phyloP scores from a whole-genome alignment of 495 filamentous ascomycete species.

The Cetradonia linearis region DNA sequence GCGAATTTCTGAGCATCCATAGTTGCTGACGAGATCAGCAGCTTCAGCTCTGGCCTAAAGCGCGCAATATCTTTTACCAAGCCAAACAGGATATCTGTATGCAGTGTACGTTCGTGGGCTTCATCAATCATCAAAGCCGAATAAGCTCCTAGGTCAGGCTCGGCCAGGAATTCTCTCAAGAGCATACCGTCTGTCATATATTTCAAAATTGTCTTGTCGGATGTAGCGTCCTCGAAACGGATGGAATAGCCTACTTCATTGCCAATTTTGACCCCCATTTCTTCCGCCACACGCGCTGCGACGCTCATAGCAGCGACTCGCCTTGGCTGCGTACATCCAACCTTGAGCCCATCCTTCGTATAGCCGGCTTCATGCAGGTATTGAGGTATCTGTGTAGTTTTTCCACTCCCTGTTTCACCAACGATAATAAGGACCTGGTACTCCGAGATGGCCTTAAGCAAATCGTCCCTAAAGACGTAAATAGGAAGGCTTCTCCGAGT shows the following conservation, averaged over 20 bases:
- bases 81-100: conserved; percentile 84
- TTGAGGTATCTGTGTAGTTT: conserved; percentile 83
- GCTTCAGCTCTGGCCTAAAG: conserved; percentile 75
- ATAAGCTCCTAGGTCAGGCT: conserved; percentile 78
- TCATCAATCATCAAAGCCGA: conserved; percentile 94
- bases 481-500: conserved; percentile 86
- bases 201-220: conserved; percentile 85
- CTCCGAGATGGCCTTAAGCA: conserved; percentile 69
- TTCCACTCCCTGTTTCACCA: conserved; percentile 83
- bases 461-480: conserved; percentile 63
- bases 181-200: conserved; percentile 99
- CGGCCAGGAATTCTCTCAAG: conserved; percentile 79
- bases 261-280: conserved; percentile 81
- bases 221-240: conserved; percentile 87
- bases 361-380: conserved; percentile 84
- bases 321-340: conserved; percentile 56
- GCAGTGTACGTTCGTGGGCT: conserved; percentile 86
- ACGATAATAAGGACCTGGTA: conserved; percentile 75
- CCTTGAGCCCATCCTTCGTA: conserved; percentile 58
- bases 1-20: conserved; percentile 93
- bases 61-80: conserved; percentile 87
- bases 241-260: conserved; percentile 97
- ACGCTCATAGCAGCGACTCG: conserved; percentile 90
- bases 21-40: conserved; percentile 90
- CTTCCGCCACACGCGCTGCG: conserved; percentile 81